phyloP scores from a whole-genome alignment of 2,329 filamentous ascomycete genomes.

The Metarhizium brunneum region DNA sequence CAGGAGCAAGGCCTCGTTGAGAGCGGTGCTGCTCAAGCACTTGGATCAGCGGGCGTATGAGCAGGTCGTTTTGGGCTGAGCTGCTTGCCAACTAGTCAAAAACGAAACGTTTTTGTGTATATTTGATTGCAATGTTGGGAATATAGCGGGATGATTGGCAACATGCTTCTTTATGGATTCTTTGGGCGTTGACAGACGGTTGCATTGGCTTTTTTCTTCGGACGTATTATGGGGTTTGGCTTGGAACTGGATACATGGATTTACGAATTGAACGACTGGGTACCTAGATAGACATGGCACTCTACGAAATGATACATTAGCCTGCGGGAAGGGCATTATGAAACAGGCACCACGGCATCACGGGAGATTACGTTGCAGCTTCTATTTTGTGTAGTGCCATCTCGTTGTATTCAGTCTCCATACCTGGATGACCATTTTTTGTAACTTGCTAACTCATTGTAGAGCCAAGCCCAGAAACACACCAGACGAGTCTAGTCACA shows the following conservation, averaged over 20 bases:
- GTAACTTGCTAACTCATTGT: background rate
- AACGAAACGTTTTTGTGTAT: background rate
- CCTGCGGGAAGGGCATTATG: background rate
- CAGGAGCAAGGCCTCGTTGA: slow-evolving; percentile 38
- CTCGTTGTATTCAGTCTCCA: background rate
- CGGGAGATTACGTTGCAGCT: background rate
- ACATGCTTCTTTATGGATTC: background rate
- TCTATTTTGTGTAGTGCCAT: background rate
- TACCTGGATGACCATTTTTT: background rate
- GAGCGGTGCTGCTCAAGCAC: slow-evolving; percentile 36
- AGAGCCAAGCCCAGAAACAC: background rate
- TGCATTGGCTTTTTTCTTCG: background rate
- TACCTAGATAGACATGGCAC: background rate
- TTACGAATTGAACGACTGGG: background rate
- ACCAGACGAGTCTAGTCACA: background rate
- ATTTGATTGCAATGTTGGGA: background rate
- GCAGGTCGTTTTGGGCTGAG: slow-evolving; percentile 33
- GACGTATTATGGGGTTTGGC: background rate
- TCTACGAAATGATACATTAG: background rate
- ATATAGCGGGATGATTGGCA: background rate
- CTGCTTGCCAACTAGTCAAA: background rate
- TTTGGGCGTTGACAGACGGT: background rate
- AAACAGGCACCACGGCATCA: background rate
- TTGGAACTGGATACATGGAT: background rate
- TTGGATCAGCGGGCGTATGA: slow-evolving; percentile 37